These are phyloP conservation scores for Aspergillus terreus DNA, from an alignment of 2,329 filamentous ascomycete genomes.

Conservation along the genomic window DNA sequence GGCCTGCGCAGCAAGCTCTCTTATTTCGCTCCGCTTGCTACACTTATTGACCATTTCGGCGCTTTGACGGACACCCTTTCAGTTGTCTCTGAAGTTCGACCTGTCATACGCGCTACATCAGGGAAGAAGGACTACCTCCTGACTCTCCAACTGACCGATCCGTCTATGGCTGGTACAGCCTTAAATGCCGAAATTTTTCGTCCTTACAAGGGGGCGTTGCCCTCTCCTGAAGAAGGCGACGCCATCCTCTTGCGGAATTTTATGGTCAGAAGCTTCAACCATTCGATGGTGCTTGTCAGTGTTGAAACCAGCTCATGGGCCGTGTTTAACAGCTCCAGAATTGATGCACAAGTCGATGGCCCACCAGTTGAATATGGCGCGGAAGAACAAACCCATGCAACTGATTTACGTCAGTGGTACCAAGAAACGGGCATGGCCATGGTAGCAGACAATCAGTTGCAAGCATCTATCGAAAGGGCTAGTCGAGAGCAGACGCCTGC, in stretches of 20 bases:
- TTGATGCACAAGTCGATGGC: slow-evolving; percentile 29
- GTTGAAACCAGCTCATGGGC: slow-evolving; percentile 45
- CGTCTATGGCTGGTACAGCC: slow-evolving; percentile 38
- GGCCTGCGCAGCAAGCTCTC: slow-evolving; percentile 40
- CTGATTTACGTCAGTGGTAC: slow-evolving; percentile 41
- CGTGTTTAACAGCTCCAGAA: slow-evolving; percentile 34
- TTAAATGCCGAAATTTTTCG: slow-evolving; percentile 42
- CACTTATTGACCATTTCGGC: slow-evolving; percentile 41
- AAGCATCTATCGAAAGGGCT: slow-evolving; percentile 29
- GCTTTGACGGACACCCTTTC: slow-evolving; percentile 41
- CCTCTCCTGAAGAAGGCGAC: slow-evolving; percentile 36
- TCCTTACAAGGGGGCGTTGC: slow-evolving; percentile 36
- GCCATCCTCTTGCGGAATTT: slow-evolving; percentile 45
- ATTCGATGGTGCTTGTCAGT: slow-evolving; percentile 40
- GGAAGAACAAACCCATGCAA: slow-evolving; percentile 35
- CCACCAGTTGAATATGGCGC: slow-evolving; percentile 39
- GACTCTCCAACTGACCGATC: slow-evolving; percentile 43
- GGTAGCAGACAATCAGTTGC: slow-evolving; percentile 33
- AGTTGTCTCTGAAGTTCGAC: slow-evolving; percentile 31
- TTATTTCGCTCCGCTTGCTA: slow-evolving; percentile 43
- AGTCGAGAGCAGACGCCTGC: slow-evolving; percentile 23
- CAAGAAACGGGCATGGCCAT: slow-evolving; percentile 30
- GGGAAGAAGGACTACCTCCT: slow-evolving; percentile 39
- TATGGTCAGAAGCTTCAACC: slow-evolving; percentile 39
- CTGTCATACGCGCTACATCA: slow-evolving; percentile 31